Percentiles rank a stretch among this genome's conserved stretches.
phyloP scores from a whole-genome alignment of 2,329 filamentous ascomycete genomes.

The Xylariaceae sp. region DNA sequence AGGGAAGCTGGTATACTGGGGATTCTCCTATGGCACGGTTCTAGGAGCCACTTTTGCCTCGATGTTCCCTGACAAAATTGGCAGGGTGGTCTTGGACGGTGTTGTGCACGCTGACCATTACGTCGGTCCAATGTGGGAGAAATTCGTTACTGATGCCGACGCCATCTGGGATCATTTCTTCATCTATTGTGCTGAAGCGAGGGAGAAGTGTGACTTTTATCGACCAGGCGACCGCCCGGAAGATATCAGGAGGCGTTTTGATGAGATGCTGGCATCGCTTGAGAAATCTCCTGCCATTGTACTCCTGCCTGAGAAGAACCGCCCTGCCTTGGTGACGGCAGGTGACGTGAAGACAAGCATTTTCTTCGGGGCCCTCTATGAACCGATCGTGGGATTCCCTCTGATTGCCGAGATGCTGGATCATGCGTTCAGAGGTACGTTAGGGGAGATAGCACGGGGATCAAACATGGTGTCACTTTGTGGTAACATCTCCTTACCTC shows the following conservation, averaged over 20 bases:
- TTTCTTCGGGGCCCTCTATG: conserved; percentile 33
- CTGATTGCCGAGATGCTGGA: conserved; percentile 33
- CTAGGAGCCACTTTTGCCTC: conserved; percentile 38
- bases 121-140: conserved; percentile 37
- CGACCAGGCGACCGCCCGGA: conserved; percentile 33
- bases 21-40: conserved; percentile 38
- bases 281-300: conserved; percentile 33
- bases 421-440: conserved; percentile 25
- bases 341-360: conserved; percentile 35
- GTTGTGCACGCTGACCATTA: conserved; percentile 39
- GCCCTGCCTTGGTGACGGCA: conserved; percentile 36
- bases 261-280: conserved; percentile 31
- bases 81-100: conserved; percentile 38
- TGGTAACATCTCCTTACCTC: conserved; percentile 21
- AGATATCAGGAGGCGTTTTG: conserved; percentile 30
- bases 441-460: conserved; percentile 12
- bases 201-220: conserved; percentile 36
- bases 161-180: conserved; percentile 43
- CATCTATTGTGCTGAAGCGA: conserved; percentile 42
- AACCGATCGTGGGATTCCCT: conserved; percentile 32
- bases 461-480: conserved; percentile 20
- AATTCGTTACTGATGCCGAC: conserved; percentile 42
- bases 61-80: conserved; percentile 40
- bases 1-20: conserved; percentile 37
- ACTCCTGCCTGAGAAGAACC: conserved; percentile 25